Base-by-base conservation (phyloP, 2,329 filamentous ascomycete genomes). In the Hymenoscyphus linearis region DNA sequence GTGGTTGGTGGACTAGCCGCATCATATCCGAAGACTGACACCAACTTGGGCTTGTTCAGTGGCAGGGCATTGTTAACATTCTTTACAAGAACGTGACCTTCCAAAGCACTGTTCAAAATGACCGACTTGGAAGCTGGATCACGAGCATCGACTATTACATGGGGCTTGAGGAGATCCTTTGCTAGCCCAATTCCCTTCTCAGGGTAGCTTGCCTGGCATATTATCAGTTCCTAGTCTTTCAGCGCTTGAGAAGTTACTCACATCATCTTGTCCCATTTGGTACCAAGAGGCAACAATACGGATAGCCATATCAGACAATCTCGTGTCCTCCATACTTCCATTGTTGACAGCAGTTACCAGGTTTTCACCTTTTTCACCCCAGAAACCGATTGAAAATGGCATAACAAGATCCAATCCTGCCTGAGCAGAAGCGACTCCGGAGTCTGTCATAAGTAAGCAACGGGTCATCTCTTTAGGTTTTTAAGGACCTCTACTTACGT, bases 351-450 rank as follows among this genome's bases (percentile, higher is more conserved):
- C 82, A 4, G 79, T 73, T 0, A 78, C 76, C 1, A 80, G 4
- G 80, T 80, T 67, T 6, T 26, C 55, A 47, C 64, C 65, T 14
- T 55, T 47, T 13, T 10, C 5, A 1, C 68, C 69, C 66, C 67
- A 69, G 12, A 55, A 67, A 16, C 34, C 47, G 25, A 64, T 63
- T n/a, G 27, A 57, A 1, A 35, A 58, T 1, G 68, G 68, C 67
- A 71, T 71, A 0, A 61, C 67, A n/a, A 88, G 84, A 70, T 96
- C 93, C 5, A 96, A 79, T 0, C 93, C 93, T 3, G 91, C 89
- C 3, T 96, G 77, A 2, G 91, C 89, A 58, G 85, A 88, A 4
- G 83, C 85, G 0, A 96, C 88, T 9, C 92, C 92, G 4, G 87
- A 86, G 64, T 90, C 64, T 60, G 57, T 34, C 13, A 16, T 5